These are phyloP conservation scores for Tylopilus subfusipes DNA, from an alignment of 768 basidiomycete species.

Conservation along the genomic window DNA sequence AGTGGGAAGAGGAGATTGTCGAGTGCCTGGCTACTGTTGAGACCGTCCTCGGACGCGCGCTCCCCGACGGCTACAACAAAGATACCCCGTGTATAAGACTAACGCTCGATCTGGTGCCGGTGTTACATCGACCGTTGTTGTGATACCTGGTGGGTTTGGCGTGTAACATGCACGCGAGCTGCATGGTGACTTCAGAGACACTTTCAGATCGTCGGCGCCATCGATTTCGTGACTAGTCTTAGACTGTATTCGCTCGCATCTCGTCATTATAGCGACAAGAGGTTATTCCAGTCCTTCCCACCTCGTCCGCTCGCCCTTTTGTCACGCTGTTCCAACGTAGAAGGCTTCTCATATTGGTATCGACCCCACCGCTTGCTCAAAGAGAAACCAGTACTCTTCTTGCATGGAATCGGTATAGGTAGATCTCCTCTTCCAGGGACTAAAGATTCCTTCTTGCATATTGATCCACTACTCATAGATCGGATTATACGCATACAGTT, in stretches of 20 bases:
- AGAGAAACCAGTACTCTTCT: constrained; percentile 55
- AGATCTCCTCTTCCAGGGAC: too few species aligned
- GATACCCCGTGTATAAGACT: constrained; percentile 45
- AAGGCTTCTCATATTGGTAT: constrained; percentile 45
- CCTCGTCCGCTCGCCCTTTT: constrained; percentile 46
- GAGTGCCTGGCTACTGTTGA: constrained; percentile 45
- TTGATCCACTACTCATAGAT: constrained; percentile 39
- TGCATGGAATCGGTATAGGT: constrained; percentile 68
- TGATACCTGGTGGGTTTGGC: constrained; percentile 54
- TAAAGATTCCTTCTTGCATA: neutral
- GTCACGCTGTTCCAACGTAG: constrained; percentile 38
- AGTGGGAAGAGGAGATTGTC: constrained; percentile 51
- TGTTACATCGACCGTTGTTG: constrained; percentile 54
- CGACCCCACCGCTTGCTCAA: constrained; percentile 45
- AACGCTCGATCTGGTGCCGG: constrained; percentile 54
- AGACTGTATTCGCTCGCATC: constrained; percentile 44
- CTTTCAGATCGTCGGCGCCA: constrained; percentile 47
- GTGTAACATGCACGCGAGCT: neutral
- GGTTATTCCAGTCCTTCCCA: constrained; percentile 47
- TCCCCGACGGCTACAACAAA: constrained; percentile 40
- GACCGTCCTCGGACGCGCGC: constrained; percentile 35
- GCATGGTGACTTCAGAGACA: neutral
- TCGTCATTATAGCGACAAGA: constrained; percentile 44
- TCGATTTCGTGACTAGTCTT: constrained; percentile 47
- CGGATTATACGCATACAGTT: constrained; percentile 55